Conservation (phyloP, 2,329 filamentous ascomycete genomes). For the Tolypocladium sp. region DNA sequence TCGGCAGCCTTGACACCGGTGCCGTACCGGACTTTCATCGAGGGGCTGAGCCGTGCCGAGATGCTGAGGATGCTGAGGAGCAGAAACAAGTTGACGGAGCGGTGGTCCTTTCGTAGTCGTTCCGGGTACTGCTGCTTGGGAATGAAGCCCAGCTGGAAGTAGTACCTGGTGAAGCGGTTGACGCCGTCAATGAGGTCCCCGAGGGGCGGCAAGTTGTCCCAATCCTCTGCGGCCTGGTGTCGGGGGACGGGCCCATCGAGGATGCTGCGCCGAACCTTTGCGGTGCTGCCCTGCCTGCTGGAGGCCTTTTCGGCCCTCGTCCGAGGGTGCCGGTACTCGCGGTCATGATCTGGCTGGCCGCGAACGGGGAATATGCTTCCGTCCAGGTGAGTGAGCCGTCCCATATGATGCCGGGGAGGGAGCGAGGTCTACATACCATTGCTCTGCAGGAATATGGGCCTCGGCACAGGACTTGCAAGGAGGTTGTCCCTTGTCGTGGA, state of each 20-base stretch:
- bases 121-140: conserved; percentile 41
- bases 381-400: neutral
- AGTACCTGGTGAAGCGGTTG: conserved; percentile 42
- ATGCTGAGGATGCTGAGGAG: conserved; percentile 46
- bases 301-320: conserved; percentile 35
- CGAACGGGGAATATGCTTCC: conserved; percentile 41
- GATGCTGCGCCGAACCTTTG: conserved; percentile 24
- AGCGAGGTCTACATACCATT: conserved; percentile 33
- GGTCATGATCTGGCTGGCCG: conserved; percentile 44
- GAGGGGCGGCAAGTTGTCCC: conserved; percentile 40
- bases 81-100: conserved; percentile 44
- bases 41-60: conserved; percentile 44
- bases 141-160: conserved; percentile 52
- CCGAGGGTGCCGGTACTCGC: conserved; percentile 47
- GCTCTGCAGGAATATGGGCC: conserved; percentile 35
- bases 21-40: conserved; percentile 37
- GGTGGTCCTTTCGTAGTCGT: conserved; percentile 34
- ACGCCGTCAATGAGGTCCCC: conserved; percentile 42
- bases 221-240: conserved; percentile 26
- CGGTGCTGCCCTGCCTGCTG: conserved; percentile 28
- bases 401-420: neutral
- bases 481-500: conserved; percentile 36
- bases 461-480: conserved; percentile 44
- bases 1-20: conserved; percentile 42
- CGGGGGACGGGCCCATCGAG: conserved; percentile 17